phyloP scores from a whole-genome alignment of 208 protist genomes.

The Trypanosomatidae sp. region DNA sequence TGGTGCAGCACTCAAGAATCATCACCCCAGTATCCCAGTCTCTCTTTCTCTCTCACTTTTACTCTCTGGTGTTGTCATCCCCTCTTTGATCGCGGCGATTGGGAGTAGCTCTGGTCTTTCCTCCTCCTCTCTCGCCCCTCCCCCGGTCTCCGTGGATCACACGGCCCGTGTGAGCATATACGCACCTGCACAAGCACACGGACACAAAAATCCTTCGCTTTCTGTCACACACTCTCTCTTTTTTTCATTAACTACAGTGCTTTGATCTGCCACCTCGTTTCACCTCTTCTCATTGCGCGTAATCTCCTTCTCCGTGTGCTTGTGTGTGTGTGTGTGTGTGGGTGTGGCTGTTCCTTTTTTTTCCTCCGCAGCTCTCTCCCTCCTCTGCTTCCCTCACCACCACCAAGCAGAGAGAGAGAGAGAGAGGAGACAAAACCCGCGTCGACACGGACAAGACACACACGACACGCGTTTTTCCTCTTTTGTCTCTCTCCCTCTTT shows the following conservation, averaged over 20 bases:
- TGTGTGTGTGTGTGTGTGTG: neutral
- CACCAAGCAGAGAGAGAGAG: neutral
- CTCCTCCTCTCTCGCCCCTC: neutral
- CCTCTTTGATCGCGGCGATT: neutral
- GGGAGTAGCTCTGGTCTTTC: neutral
- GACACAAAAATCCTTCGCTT: neutral
- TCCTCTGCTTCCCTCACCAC: neutral
- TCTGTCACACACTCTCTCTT: neutral
- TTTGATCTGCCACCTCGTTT: neutral
- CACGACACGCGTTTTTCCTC: neutral
- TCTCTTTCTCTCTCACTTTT: neutral
- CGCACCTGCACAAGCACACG: neutral
- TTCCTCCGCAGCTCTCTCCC: neutral
- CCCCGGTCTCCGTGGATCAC: neutral
- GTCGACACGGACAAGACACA: neutral
- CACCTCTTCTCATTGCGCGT: neutral
- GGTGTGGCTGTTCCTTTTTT: neutral
- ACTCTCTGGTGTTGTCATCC: neutral
- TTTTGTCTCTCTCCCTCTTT: neutral
- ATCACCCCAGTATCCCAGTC: neutral
- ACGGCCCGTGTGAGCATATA: neutral
- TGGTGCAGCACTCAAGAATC: neutral
- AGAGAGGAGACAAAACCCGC: neutral
- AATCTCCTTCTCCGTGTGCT: neutral
- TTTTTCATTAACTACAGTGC: neutral